Base-by-base conservation (phyloP, 108 stramenopile species). In the Pseudonitzschia pungens region DNA sequence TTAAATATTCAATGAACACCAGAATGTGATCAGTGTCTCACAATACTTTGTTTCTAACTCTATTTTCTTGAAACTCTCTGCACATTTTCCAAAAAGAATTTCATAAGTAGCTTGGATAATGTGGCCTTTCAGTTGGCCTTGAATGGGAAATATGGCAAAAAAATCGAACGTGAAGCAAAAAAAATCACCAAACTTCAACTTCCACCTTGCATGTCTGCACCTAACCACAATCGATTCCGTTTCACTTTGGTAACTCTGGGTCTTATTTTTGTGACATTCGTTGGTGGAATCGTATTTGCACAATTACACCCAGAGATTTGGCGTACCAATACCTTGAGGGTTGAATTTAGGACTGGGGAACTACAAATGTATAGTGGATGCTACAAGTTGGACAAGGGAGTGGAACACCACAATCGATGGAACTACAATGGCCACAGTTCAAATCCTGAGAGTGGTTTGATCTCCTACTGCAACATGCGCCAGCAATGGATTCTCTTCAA, bases 401-500 rank as follows among this genome's bases (percentile, higher is more conserved):
- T 33, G 5, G 8, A 18, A 10, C 12, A 40, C 32, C 11, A 40
- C 33, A 62, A 62, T 11, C 32, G 60, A 10, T 11, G 20, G 60
- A 40, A 18, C 14, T 62, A 62, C 36, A 4, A 40, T 8, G 29
- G 32, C 15, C 29, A 15, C 20, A 29, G 1, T 10, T 12, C 27
- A 7, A 62, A 62, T 40, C 0, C 33, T 14, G 33, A 3, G 31
- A 12, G 4, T 2, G 33, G 9, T 33, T 12, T 3, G 7, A 40
- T 62, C 31, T 10, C 28, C 5, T 60, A 62, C 31, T 62, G 60
- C 36, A 62, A 40, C 3, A 0, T 14, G 0, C 5, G 40, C 10
- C 60, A 33, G 3, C 60, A n/a, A 15, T 62, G 60, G 60, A 62
- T 20, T 2, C 60, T 62, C 7, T 62, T 36, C 60, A 62, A 62